phyloP scores from a whole-genome alignment of 108 stramenopile genomes.

The Chaetoceros tenuissimus region DNA sequence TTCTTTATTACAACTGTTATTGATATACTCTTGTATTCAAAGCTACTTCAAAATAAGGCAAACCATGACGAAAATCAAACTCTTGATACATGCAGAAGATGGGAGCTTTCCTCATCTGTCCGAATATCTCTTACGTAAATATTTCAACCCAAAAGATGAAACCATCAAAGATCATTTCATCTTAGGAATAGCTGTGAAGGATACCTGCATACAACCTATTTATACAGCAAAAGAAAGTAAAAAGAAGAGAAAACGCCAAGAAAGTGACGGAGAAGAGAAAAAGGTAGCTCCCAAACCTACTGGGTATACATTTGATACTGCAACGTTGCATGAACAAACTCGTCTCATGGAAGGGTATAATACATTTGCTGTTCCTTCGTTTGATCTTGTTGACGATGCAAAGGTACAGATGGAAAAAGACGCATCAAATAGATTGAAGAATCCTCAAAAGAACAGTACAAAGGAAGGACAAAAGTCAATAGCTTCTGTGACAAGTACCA shows the following conservation, averaged over 20 bases:
- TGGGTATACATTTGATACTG: slow-evolving; percentile 55
- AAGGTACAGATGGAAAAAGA: not conserved
- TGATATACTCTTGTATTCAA: too few relatives aligned
- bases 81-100: slow-evolving; percentile 64
- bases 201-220: slow-evolving; percentile 51
- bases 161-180: slow-evolving; percentile 18
- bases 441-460: slow-evolving; percentile 10
- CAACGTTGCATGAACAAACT: slow-evolving; percentile 21
- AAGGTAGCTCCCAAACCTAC: slow-evolving; percentile 21
- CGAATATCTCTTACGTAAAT: slow-evolving; percentile 33
- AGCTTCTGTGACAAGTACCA: slow-evolving; percentile 27
- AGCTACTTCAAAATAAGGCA: too few relatives aligned
- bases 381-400: slow-evolving; percentile 21
- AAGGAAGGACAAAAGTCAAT: slow-evolving; percentile 7
- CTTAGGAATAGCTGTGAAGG: slow-evolving; percentile 64
- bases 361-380: slow-evolving; percentile 56
- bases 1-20: too few relatives aligned
- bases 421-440: not conserved
- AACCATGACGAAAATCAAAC: slow-evolving; percentile 7
- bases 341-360: slow-evolving; percentile 38
- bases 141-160: slow-evolving; percentile 36
- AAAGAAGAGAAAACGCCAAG: slow-evolving; percentile 15
- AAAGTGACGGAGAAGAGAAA: slow-evolving; percentile 10
- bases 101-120: slow-evolving; percentile 68
- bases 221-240: slow-evolving; percentile 8